Percentiles rank a stretch among this genome's conserved stretches.
These are phyloP conservation scores for Prinsepia uniflora DNA, from an alignment of 306 rosid species.

Conservation along the genomic window DNA sequence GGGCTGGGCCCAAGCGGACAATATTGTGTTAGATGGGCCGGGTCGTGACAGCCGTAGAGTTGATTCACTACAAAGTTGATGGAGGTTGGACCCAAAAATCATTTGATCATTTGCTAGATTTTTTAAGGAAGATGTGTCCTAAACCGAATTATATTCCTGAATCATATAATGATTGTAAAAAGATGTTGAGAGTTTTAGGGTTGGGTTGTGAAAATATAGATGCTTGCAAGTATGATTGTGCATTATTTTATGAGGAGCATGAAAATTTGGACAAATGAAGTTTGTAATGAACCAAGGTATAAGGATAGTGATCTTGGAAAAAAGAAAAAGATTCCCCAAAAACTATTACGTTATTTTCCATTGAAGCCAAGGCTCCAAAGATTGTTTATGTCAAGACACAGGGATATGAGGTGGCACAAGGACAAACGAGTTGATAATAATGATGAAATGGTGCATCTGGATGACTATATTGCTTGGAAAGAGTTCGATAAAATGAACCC, in stretches of 20 bases:
- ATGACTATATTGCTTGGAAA: not conserved
- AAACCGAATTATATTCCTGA: not conserved
- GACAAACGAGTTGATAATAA: not conserved
- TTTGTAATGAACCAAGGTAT: not conserved
- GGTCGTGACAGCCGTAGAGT: no score
- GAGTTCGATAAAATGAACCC: not conserved
- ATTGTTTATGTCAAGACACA: conserved; percentile 1
- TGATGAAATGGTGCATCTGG: not conserved
- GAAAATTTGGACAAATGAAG: not conserved
- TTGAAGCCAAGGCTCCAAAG: not conserved
- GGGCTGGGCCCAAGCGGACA: no score
- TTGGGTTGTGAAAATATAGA: not conserved
- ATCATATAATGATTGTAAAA: not conserved
- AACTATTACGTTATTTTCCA: not conserved
- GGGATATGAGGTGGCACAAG: not conserved
- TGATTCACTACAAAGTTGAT: not conserved
- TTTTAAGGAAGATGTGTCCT: not conserved
- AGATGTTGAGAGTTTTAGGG: not conserved
- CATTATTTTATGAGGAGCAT: not conserved
- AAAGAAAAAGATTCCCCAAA: not conserved
- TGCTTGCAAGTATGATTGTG: not conserved
- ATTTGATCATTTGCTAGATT: not conserved
- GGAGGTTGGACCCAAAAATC: not conserved
- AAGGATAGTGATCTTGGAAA: not conserved
- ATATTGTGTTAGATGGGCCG: no score